Conservation (phyloP, 148 eudicot genomes). For the Bassia scoparia region DNA sequence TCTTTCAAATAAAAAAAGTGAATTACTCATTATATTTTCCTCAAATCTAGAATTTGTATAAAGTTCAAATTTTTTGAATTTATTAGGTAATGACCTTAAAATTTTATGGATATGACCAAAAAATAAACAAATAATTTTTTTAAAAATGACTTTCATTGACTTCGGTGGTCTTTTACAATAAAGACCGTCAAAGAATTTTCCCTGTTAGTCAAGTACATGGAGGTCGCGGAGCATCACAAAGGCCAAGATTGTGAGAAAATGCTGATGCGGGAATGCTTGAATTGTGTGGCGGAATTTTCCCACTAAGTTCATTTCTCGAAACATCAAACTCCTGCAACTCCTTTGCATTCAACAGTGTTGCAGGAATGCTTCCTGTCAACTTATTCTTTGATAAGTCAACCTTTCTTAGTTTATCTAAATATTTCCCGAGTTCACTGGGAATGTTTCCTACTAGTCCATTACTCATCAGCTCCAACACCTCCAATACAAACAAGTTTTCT, state of each 20-base stretch:
- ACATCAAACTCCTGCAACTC: conserved; percentile 50
- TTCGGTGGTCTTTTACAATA: no score
- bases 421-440: conserved; percentile 43
- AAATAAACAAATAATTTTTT: no score
- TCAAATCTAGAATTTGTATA: no score
- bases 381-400: conserved; percentile 43
- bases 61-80: no score
- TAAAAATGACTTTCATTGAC: no score
- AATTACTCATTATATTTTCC: no score
- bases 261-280: conserved; percentile 42
- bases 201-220: conserved; percentile 46
- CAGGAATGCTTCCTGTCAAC: conserved; percentile 53
- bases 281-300: conserved; percentile 60
- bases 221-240: conserved; percentile 62
- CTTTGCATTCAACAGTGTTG: conserved; percentile 40
- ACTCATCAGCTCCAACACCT: conserved; percentile 36
- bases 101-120: no score
- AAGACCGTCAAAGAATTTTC: no score
- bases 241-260: conserved; percentile 54
- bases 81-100: no score
- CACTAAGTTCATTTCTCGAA: conserved; percentile 54
- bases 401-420: conserved; percentile 34
- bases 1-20: no score
- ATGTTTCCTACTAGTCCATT: conserved; percentile 42
- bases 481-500: conserved; percentile 42